These are phyloP conservation scores for Gynostemma pentaphyllum DNA, from an alignment of 306 rosid genomes.

Conservation along the genomic window DNA sequence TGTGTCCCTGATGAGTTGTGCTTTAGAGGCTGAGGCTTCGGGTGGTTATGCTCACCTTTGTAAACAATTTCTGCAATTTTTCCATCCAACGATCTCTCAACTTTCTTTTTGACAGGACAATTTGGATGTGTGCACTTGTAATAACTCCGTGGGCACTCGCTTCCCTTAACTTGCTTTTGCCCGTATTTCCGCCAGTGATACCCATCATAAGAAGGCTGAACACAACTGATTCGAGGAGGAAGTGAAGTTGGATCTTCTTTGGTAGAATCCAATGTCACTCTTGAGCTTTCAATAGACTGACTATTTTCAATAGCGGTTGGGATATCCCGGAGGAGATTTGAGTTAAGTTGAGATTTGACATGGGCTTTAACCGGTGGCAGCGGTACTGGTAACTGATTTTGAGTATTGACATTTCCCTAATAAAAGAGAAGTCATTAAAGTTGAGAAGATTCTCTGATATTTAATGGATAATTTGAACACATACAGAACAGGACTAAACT, in stretches of 20 bases:
- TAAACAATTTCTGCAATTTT: slow-evolving; percentile 89
- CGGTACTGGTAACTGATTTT: slow-evolving; percentile 33
- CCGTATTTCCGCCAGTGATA: slow-evolving; percentile 98
- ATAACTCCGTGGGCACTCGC: slow-evolving; percentile 88
- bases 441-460: neutral
- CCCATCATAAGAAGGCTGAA: slow-evolving; percentile 82
- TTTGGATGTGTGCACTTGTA: slow-evolving; percentile 89
- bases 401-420: slow-evolving; percentile 57
- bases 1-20: slow-evolving; percentile 39
- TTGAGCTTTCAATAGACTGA: slow-evolving; percentile 25
- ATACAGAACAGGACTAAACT: neutral
- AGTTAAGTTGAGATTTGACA: slow-evolving; percentile 18
- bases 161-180: slow-evolving; percentile 95
- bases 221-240: slow-evolving; percentile 33
- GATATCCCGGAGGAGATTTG: slow-evolving; percentile 29
- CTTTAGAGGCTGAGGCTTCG: slow-evolving; percentile 74
- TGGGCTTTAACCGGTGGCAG: slow-evolving; percentile 21
- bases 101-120: slow-evolving; percentile 92
- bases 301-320: slow-evolving; percentile 26
- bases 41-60: slow-evolving; percentile 87
- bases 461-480: neutral
- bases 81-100: slow-evolving; percentile 87
- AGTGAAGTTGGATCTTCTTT: slow-evolving; percentile 47
- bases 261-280: slow-evolving; percentile 25
- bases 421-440: slow-evolving; percentile 7